Conservation (phyloP, 2,329 filamentous ascomycete genomes). For the Didymella pomorum region DNA sequence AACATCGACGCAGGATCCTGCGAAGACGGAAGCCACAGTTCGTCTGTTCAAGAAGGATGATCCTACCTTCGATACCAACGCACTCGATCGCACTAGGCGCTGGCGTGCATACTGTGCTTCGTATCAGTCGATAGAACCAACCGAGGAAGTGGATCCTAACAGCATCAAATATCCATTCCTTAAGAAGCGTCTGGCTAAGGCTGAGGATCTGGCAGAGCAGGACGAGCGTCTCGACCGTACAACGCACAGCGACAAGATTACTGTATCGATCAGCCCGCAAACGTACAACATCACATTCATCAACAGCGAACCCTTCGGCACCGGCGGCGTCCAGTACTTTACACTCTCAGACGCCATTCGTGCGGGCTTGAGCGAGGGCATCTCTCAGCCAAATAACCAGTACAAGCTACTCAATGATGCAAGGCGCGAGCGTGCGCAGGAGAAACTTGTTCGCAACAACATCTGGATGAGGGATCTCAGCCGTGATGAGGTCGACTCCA, state of each 20-base stretch:
- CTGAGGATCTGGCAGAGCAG: conserved; percentile 41
- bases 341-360: conserved; percentile 50
- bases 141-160: conserved; percentile 56
- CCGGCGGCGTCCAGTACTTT: conserved; percentile 51
- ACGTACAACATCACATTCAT: conserved; percentile 56
- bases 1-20: conserved; percentile 54
- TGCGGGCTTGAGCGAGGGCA: conserved; percentile 45
- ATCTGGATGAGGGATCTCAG: conserved; percentile 57
- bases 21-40: conserved; percentile 75
- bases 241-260: conserved; percentile 53
- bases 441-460: conserved; percentile 56
- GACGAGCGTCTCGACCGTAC: conserved; percentile 43
- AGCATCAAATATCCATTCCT: conserved; percentile 53
- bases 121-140: conserved; percentile 87
- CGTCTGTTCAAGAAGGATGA: conserved; percentile 90
- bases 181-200: conserved; percentile 51
- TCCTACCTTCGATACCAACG: conserved; percentile 76
- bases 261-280: conserved; percentile 55
- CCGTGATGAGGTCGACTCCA: conserved; percentile 57
- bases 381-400: conserved; percentile 45
- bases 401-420: conserved; percentile 39
- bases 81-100: conserved; percentile 67
- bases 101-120: conserved; percentile 98
- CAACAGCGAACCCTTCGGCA: conserved; percentile 47
- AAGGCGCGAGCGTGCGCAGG: conserved; percentile 50